Percentiles rank a stretch among this genome's conserved stretches.
These are phyloP conservation scores for Penicillium simplicissimum DNA, from an alignment of 495 filamentous ascomycete genomes.

Conservation along the genomic window DNA sequence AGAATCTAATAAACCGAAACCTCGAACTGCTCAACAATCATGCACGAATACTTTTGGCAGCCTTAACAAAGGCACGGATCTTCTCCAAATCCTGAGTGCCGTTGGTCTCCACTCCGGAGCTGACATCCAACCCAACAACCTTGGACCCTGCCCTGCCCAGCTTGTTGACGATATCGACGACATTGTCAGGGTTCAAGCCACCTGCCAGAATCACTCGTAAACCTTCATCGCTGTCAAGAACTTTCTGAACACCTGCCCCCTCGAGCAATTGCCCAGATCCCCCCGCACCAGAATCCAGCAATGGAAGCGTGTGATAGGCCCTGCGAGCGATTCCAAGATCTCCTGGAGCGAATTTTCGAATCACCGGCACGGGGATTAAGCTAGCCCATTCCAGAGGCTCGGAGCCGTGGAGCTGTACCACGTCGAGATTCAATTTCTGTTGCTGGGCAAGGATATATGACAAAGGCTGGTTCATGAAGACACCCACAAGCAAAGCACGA, in stretches of 20 bases:
- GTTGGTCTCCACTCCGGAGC: conserved; percentile 85
- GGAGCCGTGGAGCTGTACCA: conserved; percentile 88
- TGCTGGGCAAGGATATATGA: conserved; percentile 76
- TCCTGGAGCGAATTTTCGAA: conserved; percentile 74
- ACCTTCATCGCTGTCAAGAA: conserved; percentile 61
- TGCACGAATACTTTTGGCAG: conserved; percentile 56
- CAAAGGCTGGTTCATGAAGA: conserved; percentile 90
- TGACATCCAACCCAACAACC: conserved; percentile 86
- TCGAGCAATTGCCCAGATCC: conserved; percentile 78
- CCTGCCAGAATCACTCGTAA: conserved; percentile 79
- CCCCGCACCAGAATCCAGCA: conserved; percentile 84
- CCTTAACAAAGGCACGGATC: conserved; percentile 77
- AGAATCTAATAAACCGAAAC: conserved; percentile 2
- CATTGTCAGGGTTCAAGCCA: conserved; percentile 75
- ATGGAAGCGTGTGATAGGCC: conserved; percentile 79
- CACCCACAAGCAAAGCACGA: conserved; percentile 82
- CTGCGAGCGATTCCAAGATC: conserved; percentile 68
- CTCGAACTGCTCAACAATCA: conserved; percentile 15
- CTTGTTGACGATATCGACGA: conserved; percentile 58
- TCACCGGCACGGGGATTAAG: conserved; percentile 85
- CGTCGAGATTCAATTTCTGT: conserved; percentile 74
- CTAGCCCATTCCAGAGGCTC: conserved; percentile 91
- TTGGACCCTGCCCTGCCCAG: conserved; percentile 55
- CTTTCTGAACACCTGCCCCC: conserved; percentile 58
- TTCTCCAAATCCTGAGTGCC: conserved; percentile 80